Evolutionary conservation across 306 rosid genomes (phyloP).

Genomic region (Rubus parviflorus): DNA sequence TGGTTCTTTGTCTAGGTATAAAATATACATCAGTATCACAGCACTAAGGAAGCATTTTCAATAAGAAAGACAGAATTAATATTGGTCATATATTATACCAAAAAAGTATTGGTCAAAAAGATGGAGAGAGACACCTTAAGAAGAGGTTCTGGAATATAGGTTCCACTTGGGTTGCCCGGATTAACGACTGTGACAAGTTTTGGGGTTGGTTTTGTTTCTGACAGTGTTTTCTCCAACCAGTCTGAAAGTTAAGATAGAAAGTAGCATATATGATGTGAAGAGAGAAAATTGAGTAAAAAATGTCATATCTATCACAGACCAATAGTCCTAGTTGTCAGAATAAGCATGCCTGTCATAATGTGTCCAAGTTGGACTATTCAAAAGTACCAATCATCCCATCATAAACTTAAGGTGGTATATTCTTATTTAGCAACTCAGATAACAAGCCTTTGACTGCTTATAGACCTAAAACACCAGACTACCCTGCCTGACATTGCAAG

Average conservation of each 20-base stretch:
- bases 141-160: constrained; percentile 83
- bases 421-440: not conserved
- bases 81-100: not conserved
- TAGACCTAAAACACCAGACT: constrained; percentile 8
- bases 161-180: constrained; percentile 94
- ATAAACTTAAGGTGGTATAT: not conserved
- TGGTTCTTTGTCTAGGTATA: no score
- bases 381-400: not conserved
- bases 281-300: constrained; percentile 20
- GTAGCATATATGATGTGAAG: constrained; percentile 6
- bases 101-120: no score
- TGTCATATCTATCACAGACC: not conserved
- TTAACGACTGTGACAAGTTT: constrained; percentile 91
- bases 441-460: constrained; percentile 10
- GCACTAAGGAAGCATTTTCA: not conserved
- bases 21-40: not conserved
- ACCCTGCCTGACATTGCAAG: constrained; percentile 8
- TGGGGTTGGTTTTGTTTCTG: constrained; percentile 79
- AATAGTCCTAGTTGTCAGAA: not conserved
- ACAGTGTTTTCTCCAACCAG: constrained; percentile 73
- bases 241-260: constrained; percentile 52
- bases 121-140: constrained; percentile 54
- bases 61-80: not conserved
- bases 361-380: not conserved
- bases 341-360: not conserved